Conservation (phyloP, 768 basidiomycete genomes). For the Hirschioporus abietinus region DNA sequence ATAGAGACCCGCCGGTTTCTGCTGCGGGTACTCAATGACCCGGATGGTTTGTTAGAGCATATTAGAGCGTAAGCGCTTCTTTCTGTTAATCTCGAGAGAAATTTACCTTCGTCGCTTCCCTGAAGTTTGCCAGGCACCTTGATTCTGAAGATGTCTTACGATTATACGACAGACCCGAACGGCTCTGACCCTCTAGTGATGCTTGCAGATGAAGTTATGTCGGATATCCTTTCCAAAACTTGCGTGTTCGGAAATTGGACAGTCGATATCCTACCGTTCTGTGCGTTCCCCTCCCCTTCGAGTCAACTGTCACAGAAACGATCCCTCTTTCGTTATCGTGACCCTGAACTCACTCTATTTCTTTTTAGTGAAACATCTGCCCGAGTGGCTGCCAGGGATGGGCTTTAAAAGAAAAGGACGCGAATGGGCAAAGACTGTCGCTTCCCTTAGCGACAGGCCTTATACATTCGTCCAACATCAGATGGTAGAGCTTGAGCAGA, state of each 20-base stretch:
- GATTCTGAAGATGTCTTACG: neutral
- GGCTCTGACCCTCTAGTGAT: neutral
- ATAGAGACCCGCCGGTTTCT: neutral
- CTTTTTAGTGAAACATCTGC: constrained; percentile 44
- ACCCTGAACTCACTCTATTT: no score
- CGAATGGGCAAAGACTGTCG: constrained; percentile 58
- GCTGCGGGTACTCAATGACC: neutral
- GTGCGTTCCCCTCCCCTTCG: constrained; percentile 22
- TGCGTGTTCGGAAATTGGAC: constrained; percentile 31
- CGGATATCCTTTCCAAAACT: neutral
- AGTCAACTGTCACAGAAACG: no score
- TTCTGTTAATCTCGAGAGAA: neutral
- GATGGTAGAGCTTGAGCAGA: constrained; percentile 34
- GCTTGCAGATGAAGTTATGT: neutral
- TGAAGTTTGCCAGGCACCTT: neutral
- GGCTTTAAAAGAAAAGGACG: constrained; percentile 60
- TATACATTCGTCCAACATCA: constrained; percentile 52
- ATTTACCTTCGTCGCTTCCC: neutral
- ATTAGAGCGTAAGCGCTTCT: neutral
- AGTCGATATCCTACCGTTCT: constrained; percentile 32
- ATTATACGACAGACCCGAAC: neutral
- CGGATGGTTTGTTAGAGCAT: neutral
- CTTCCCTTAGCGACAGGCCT: constrained; percentile 59
- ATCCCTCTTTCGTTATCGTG: no score
- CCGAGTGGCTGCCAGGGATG: constrained; percentile 62